Base-by-base conservation (phyloP, 2,329 filamentous ascomycete species). In the Aspergillaceae sp. region DNA sequence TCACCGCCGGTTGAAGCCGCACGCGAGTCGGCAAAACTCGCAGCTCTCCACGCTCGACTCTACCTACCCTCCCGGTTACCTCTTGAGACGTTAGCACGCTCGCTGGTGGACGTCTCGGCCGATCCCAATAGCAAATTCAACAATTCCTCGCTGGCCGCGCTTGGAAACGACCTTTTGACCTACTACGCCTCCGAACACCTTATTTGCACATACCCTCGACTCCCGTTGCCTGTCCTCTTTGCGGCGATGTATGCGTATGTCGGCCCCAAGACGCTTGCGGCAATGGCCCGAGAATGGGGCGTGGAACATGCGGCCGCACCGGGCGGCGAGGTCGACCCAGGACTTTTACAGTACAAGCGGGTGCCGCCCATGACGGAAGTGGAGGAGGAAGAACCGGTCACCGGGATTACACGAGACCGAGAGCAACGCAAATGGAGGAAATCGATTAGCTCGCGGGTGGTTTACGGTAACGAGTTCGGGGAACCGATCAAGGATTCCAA, bases 141-240 rank as follows among this genome's bases (percentile, higher is more conserved):
- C 75, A 98, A 98, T 68, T 74, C 79, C 57, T 84, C 87, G 54
- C 79, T 98, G 47, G 80, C 88, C 44, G 82, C 84, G 54, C 76
- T 97, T 28, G 92, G 92, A 52, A 77, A 82, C 59, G 83, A 90
- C 55, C 77, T 98, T 55, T 79, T 97, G 57, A 83, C 84, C 66
- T 94, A 92, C 73, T 90, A 96, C 67, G 84, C 87, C 51, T 80
- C 86, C 60, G 92, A 98, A 75, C 84, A 84, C 70, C 79, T 98
- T 53, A 73, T 96, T 56, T 88, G 84, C 73, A 86, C 83, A 61
- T 97, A 90, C 69, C 92, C 92, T 9, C 88, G 92, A 42, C 77
- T 98, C 45, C 92, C 92, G 45, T 86, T 92, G 77, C 71, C 78
- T n/a, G 84, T 98, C 47, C 73, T 95, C 44, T 94, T 88, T 69